Evolutionary conservation across 331 rosid species (phyloP), one percentile per base, ranked within the genome.

Genomic region (Malus hybrid): DNA sequence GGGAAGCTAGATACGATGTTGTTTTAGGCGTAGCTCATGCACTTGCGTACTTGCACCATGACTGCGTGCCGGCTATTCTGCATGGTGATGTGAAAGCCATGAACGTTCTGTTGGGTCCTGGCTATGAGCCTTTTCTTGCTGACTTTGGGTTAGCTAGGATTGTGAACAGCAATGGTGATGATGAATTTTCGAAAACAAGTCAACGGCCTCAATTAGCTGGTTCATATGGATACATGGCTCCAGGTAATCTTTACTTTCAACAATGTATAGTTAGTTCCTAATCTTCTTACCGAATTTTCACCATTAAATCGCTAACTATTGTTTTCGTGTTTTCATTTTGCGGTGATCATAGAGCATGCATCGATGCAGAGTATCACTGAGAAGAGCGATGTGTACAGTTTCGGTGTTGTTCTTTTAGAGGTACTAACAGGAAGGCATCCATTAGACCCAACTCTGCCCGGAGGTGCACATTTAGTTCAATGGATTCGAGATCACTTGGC

Each of bases 151-250:
- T 85, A 59, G 90, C 97, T 32, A 81, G 82, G 77, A 80, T 81
- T 55, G 81, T 81, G 19, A 52, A 67, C 56, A 77, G 67, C 72
- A 82, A 66, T 42, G 81, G 65, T 14, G 89, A 76, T 27, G 76
- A 68, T 34, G 75, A 52, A 22, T 5, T 65, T 33, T 71, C 83
- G 67, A 86, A 80, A 60, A 76, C 80, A 54, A 56, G 69, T 71
- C 88, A 81, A 54, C 86, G 80, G 76, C 87, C 90, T 81, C 83
- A 82, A 42, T 78, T 89, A 64, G 88, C 86, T 56, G 91, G 92
- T 69, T 93, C 98, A 70, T 85, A 88, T 50, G 98, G 97, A 75
- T 91, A 93, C 89, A 90, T 91, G 95, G 98, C 95, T 78, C 96
- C 97, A 2, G 98, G 98, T 93, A 89, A 82, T 33, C 11, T 36